A percentile compares a stretch with the other conserved stretches of the same genome.
Conservation (phyloP, 2,329 filamentous ascomycete genomes). For the Claviceps purpurea region DNA sequence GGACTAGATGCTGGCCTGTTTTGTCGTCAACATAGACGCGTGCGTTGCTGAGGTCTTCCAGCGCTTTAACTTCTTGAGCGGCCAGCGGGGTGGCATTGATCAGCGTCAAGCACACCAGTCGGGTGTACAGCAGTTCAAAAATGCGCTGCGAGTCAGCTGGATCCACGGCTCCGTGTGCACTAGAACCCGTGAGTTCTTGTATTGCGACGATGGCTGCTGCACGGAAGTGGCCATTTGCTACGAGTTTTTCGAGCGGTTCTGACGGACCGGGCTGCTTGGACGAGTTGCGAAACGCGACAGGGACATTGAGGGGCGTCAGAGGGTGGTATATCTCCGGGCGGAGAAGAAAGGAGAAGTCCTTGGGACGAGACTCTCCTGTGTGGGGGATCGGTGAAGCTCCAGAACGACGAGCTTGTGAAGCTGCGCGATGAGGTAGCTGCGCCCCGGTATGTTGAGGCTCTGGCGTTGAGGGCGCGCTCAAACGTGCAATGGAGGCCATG, state of each 20-base stretch:
- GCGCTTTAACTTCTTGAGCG: slow-evolving; percentile 50
- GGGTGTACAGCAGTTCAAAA: slow-evolving; percentile 66
- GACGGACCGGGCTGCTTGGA: slow-evolving; percentile 48
- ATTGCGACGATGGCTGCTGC: slow-evolving; percentile 59
- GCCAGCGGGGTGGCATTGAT: slow-evolving; percentile 60
- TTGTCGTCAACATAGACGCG: slow-evolving; percentile 42
- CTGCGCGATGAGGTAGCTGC: slow-evolving; percentile 11
- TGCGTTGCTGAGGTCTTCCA: slow-evolving; percentile 46
- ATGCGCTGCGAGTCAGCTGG: slow-evolving; percentile 51
- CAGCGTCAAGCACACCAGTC: slow-evolving; percentile 69
- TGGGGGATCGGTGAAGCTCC: slow-evolving; percentile 16
- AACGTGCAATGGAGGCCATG: background rate
- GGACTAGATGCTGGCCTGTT: slow-evolving; percentile 53
- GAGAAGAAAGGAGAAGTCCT: slow-evolving; percentile 71
- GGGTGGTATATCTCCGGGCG: slow-evolving; percentile 74
- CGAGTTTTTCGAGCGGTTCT: slow-evolving; percentile 53
- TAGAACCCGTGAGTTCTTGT: slow-evolving; percentile 42
- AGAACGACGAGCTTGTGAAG: slow-evolving; percentile 6
- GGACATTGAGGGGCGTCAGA: slow-evolving; percentile 49
- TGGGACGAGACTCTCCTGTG: slow-evolving; percentile 23
- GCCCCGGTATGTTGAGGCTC: slow-evolving; percentile 3
- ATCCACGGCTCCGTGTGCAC: slow-evolving; percentile 27
- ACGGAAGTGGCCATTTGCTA: slow-evolving; percentile 65
- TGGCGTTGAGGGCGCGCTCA: slow-evolving; percentile 5
- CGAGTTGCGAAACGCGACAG: slow-evolving; percentile 55